Base-by-base conservation (phyloP, 805 yeast species). In the Yamadazyma endophytica region DNA sequence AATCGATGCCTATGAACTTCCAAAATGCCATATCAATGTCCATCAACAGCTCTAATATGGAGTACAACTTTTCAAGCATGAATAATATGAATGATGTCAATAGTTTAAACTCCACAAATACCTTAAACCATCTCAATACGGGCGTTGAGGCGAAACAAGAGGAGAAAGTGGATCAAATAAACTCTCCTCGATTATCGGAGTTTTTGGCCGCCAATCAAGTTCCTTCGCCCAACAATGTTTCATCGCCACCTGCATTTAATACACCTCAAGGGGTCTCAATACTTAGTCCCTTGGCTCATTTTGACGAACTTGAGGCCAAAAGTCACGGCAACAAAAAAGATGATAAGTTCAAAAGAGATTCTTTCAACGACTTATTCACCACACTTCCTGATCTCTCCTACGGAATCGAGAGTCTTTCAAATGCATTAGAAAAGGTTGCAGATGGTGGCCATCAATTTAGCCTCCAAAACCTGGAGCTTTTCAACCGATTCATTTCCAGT, bases 391-490 rank as follows among this genome's bases (percentile, higher is more conserved):
- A 37, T 4, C 26, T 56, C n/a, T 39, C 50, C 4, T 45, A 43
- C 22, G 61, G 64, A 1, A 44, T 58, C 6, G 54, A 49, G 24
- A 40, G 44, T 21, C 31, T 55, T 14, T 47, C 57, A 5, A 36
- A 43, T 27, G 52, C 57, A 1, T 30, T 58, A 12, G 57, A 53
- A 20, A 46, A 45, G 15, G 40, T 52, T 5, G 46, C 52, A 3
- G 47, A 47, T 21, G 59, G 56, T 2, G 52, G 53, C 9, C 44
- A 47, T 17, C 49, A 40, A 17, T 43, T 56, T 35, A 45, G 46
- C 16, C 39, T 54, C 11, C 53, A 52, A 23, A 54, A 48, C 26
- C 50, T 57, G 0, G 59, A 44, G 23, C 39, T 58, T 3, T 50
- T 56, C 42, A 49, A 46, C 30, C 45, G 46, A 21, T 56, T 49